Base-by-base conservation (phyloP, 805 yeast species). In the Candida wancherniae region DNA sequence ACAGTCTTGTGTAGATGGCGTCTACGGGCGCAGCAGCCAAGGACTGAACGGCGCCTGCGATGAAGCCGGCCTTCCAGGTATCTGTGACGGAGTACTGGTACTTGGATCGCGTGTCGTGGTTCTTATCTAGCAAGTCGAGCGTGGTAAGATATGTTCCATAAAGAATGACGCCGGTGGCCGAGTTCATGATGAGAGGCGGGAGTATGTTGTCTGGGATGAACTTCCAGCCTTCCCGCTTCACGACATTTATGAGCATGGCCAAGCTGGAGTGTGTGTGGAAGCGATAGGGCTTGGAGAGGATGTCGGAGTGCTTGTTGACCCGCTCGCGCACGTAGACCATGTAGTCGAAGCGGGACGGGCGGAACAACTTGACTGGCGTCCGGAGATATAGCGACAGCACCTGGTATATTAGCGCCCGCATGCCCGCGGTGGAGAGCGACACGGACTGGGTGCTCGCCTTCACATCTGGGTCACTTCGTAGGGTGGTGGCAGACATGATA, bases 1-100 rank as follows among this genome's bases (percentile, higher is more conserved):
- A 70, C 42, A 88, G 84, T 43, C 97, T 68, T 2, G 94, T 75
- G 49, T 81, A 83, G 3, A 90, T 76, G 6, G 97, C 95, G 57
- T 90, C 97, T 4, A 90, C 68, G 0, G 97, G 97, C 2, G 96
- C 90, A 2, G 95, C 95, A 1, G 85, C 88, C 11, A 85, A 59
- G n/a, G 94, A 82, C 47, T 92, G 95, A 15, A 78, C 76, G 0
- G 80, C 76, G 1, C 97, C 97, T 0, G 96, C 96, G 0, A 84
- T 42, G 34, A 80, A 76, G 0, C 97, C 97, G 0, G 96, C 85
- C 28, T 76, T 56, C 57, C 84, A 75, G 0, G 86, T 77, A 44
- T 84, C 86, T 34, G 63, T 23, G 0, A 60, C 34, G 4, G 42
- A 31, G 31, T 53, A 57, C 19, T 34, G 34, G 19, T 25, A 30